Base-by-base conservation (phyloP, 2,329 filamentous ascomycete species). In the Elsinoe ampelina region DNA sequence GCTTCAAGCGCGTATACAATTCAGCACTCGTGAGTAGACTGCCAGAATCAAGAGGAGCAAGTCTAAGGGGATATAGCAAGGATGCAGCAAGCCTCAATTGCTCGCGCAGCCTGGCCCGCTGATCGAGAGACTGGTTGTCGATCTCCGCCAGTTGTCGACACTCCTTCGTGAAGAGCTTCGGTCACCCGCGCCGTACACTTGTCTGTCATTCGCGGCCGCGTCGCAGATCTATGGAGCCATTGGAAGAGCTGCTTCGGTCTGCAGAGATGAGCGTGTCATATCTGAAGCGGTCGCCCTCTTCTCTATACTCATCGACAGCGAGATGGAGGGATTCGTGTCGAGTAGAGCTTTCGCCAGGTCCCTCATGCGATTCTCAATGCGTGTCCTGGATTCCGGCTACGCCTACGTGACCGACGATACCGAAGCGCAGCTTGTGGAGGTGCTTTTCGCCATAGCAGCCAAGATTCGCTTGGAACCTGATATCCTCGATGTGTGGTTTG, bases 391-490 rank as follows among this genome's bases (percentile, higher is more conserved):
- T 42, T 80, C 82, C 59, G 87, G 87, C 63, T 85, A 81, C 66
- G 82, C 88, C 60, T 79, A 83, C n/a, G 75, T 91, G 3, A 83
- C 86, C 36, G 79, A 84, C 55, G 88, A 95, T 58, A 91, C 88
- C 10, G 91, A 97, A 70, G 86, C 86, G 8, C 84, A 90, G 58
- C 84, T 97, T 48, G 88, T 97, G 54, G 92, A 98, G 73, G 75
- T 98, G 57, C 81, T 95, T 43, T 98, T 98, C 73, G 95, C 92
- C 61, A 91, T 98, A 63, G 89, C 93, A 17, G 95, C 93, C 63
- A 97, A 97, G 77, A 95, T 98, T 63, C 81, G 93, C 45, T 76
- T 96, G 60, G 86, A 95, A 63, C 91, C 93, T 3, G 81, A 85
- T 58, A 92, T 97, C 56, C 74, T 98, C 47, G 82, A 88, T 1